These are phyloP conservation scores for Volutella citrinella DNA, from an alignment of 2,329 filamentous ascomycete genomes.

Conservation along the genomic window DNA sequence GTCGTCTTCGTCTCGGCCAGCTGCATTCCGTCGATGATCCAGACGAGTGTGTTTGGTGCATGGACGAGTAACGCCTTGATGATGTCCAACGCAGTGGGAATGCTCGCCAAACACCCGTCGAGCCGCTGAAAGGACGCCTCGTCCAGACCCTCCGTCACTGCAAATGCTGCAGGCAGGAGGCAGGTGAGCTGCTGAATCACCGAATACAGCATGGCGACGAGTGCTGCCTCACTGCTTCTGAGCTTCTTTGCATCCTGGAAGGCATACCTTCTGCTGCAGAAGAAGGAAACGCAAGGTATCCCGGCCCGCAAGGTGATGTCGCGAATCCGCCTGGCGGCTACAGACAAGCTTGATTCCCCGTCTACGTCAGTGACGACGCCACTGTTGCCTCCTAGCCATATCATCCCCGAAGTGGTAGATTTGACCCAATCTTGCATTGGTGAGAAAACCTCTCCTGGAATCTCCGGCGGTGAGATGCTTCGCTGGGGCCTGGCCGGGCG, in stretches of 20 bases:
- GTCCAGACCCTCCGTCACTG: not conserved
- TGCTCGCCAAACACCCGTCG: too few relatives aligned
- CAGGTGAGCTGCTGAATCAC: not conserved
- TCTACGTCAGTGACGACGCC: too few relatives aligned
- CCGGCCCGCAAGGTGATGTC: not conserved
- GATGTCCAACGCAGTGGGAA: not conserved
- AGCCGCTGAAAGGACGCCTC: too few relatives aligned
- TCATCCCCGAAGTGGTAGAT: not conserved
- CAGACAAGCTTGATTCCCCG: not conserved
- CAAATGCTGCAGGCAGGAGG: not conserved
- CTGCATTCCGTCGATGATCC: conserved; percentile 1
- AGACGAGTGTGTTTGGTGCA: not conserved
- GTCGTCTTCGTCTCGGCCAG: not conserved
- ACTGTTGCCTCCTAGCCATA: not conserved
- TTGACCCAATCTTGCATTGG: not conserved
- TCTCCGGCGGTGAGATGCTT: not conserved
- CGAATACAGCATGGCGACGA: not conserved
- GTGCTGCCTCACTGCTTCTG: not conserved
- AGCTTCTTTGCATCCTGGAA: not conserved
- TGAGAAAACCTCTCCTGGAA: not conserved
- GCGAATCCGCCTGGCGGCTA: not conserved
- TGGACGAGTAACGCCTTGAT: not conserved
- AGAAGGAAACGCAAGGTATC: conserved; percentile 1
- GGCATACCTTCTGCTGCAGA: not conserved
- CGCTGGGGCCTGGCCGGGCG: too few relatives aligned